Base-by-base conservation (phyloP, 495 filamentous ascomycete species). In the Penicillium cinerascens region DNA sequence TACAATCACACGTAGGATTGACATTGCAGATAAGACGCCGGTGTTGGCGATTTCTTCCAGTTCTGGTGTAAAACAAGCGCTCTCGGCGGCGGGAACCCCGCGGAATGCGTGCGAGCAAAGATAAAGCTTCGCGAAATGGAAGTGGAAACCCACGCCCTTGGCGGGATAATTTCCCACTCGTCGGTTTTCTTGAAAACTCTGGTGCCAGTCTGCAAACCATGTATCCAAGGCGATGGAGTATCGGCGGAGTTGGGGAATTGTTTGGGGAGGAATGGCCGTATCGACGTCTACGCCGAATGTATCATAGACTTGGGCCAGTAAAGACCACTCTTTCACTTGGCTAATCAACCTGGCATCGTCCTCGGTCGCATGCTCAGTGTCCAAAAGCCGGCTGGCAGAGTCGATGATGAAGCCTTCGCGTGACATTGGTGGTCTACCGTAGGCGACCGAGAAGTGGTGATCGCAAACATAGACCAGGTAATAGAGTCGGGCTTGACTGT, bases 221-320 rank as follows among this genome's bases (percentile, higher is more conserved):
- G 59, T 65, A 42, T 73, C 68, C 29, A 70, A 44, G 5, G 63
- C 51, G 13, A 65, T 69, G 0, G 51, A 55, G 36, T 59, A 65
- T 23, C 61, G 48, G 6, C 64, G 60, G 4, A 73, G 47, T 17
- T 68, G 59, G 16, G 58, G 56, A 10, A 71, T 54, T 27, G 49
- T 52, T 22, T 49, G 23, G 2, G 49, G 44, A 15, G 56, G 42
- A 44, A 72, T 50, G 3, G 66, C 56, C 6, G 58, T 61, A 17
- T 73, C 68, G 13, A 71, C 65, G 44, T 71, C 68, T 8, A 67
- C 63, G 5, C 71, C 70, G 46, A 73, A 73, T 0, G 63, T 70
- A 29, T 72, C 71, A 44, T 67, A 73, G 0, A 73, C 60, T n/a
- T 64, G 54, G 10, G 52, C 56, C 6, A 55, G 22, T 6, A 72